phyloP scores from a whole-genome alignment of 768 basidiomycete genomes.

The Lentinula edodes region DNA sequence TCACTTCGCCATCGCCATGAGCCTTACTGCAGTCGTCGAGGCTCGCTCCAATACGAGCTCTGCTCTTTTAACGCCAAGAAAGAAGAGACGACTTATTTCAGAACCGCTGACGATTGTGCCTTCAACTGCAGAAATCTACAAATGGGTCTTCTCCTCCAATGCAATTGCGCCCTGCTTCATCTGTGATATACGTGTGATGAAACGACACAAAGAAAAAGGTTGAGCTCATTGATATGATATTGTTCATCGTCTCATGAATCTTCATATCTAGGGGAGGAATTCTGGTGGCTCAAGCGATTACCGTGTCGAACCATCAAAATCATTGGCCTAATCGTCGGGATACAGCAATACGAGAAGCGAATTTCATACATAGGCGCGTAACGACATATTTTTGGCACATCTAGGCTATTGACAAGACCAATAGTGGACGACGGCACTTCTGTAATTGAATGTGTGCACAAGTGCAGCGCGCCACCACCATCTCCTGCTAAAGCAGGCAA shows the following conservation, averaged over 20 bases:
- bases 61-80: neutral
- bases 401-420: neutral
- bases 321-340: conserved; percentile 60
- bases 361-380: conserved; percentile 53
- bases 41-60: neutral
- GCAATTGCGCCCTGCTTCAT: conserved; percentile 53
- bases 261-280: conserved; percentile 40
- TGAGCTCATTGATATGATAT: neutral
- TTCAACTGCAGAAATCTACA: conserved; percentile 4
- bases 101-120: neutral
- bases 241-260: neutral
- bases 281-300: conserved; percentile 65
- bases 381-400: neutral
- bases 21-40: neutral
- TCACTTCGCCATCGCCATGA: neutral
- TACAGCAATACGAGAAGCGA: conserved; percentile 53
- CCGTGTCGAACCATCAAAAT: conserved; percentile 63
- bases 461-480: conserved; percentile 20
- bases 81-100: neutral
- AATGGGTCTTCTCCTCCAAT: conserved; percentile 54
- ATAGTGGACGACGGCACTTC: conserved; percentile 76
- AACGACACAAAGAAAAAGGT: conserved; percentile 27
- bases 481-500: conserved; percentile 13
- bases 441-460: conserved; percentile 62
- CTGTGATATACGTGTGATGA: conserved; percentile 46